These are phyloP conservation scores for Borealophlyctis nickersoniae DNA, from an alignment of 192 early-diverging fungal species.

Conservation along the genomic window DNA sequence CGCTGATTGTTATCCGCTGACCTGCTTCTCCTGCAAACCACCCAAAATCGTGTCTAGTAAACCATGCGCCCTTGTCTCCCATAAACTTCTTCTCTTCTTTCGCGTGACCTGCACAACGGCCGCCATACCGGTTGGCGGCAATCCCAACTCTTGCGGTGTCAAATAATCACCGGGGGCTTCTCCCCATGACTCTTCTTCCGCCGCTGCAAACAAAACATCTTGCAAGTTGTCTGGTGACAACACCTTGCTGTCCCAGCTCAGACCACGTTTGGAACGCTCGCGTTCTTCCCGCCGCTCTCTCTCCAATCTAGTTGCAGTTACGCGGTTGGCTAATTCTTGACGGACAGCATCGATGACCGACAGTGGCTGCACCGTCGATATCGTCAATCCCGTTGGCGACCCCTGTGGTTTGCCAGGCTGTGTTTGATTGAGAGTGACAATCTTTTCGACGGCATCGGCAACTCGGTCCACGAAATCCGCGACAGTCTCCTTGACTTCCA, in stretches of 20 bases:
- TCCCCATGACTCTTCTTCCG: neutral
- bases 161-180: neutral
- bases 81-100: neutral
- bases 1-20: too few relatives aligned
- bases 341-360: neutral
- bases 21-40: constrained; percentile 1
- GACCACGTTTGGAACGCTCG: neutral
- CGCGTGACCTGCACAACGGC: neutral
- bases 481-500: constrained; percentile 1
- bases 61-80: neutral
- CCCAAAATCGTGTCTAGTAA: neutral
- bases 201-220: neutral
- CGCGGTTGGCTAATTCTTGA: neutral
- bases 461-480: neutral
- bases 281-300: neutral
- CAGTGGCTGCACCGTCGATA: too few relatives aligned
- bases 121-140: neutral
- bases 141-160: neutral
- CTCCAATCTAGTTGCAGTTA: neutral
- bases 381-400: too few relatives aligned
- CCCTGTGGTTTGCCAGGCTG: too few relatives aligned
- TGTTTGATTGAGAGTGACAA: neutral
- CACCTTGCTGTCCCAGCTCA: constrained; percentile 13
- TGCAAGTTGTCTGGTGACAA: constrained; percentile 1
- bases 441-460: neutral